Percentiles rank a stretch among this genome's conserved stretches.
These are phyloP conservation scores for Curvularia eragrostidis DNA, from an alignment of 2,329 filamentous ascomycete genomes.

Conservation along the genomic window DNA sequence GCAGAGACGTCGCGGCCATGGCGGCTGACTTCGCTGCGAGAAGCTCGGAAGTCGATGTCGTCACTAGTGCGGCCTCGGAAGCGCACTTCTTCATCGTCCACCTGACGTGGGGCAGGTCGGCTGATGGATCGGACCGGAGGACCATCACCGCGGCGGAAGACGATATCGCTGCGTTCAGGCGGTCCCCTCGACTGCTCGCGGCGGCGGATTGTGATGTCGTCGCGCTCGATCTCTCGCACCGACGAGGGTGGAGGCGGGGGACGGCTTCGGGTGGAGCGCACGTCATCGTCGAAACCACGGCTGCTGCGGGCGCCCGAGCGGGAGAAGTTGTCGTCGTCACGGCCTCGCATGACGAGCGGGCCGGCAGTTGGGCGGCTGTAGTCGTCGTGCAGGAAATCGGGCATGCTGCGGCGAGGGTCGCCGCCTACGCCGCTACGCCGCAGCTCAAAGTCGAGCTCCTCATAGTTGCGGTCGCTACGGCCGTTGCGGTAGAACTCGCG, in stretches of 20 bases:
- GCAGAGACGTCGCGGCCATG: conserved; percentile 34
- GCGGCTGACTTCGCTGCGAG: conserved; percentile 33
- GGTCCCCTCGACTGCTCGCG: conserved; percentile 46
- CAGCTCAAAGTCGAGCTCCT: conserved; percentile 60
- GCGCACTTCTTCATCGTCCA: conserved; percentile 56
- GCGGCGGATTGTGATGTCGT: conserved; percentile 49
- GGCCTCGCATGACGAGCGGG: conserved; percentile 55
- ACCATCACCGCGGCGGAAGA: conserved; percentile 53
- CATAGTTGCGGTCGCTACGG: conserved; percentile 54
- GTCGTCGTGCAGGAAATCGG: conserved; percentile 59
- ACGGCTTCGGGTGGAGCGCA: conserved; percentile 44
- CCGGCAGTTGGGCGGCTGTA: conserved; percentile 57
- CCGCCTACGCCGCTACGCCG: conserved; percentile 38
- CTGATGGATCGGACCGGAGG: conserved; percentile 31
- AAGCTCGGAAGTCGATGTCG: conserved; percentile 43
- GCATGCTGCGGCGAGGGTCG: conserved; percentile 52
- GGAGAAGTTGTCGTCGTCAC: conserved; percentile 50
- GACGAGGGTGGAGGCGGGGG: conserved; percentile 36
- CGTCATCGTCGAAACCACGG: conserved; percentile 52
- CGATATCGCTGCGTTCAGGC: conserved; percentile 50
- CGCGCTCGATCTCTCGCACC: conserved; percentile 42
- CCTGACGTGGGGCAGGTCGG: conserved; percentile 43
- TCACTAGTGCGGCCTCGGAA: conserved; percentile 51
- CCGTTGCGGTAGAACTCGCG: conserved; percentile 57
- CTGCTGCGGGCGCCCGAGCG: conserved; percentile 39